phyloP scores from a whole-genome alignment of 495 filamentous ascomycete species.

The Recurvomyces mirabilis region DNA sequence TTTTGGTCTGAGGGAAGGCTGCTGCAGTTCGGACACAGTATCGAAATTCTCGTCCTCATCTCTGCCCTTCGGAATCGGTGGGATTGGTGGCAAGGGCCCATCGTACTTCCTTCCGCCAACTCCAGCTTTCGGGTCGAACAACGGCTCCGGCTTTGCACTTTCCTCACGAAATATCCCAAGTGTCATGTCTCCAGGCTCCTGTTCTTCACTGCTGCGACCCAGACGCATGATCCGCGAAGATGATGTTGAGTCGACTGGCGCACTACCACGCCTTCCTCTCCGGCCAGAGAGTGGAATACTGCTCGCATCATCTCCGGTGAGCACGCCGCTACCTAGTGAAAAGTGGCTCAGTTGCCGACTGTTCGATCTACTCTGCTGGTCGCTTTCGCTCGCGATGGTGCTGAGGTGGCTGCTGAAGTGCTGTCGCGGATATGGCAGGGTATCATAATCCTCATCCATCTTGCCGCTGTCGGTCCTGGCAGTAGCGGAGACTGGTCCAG shows the following conservation, averaged over 20 bases:
- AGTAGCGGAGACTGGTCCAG: slow-evolving; percentile 2
- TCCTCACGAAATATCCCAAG: slow-evolving; percentile 15
- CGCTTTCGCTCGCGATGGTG: slow-evolving; percentile 32
- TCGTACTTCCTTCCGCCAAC: slow-evolving; percentile 10
- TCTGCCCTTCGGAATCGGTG: slow-evolving; percentile 17
- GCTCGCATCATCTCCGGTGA: slow-evolving; percentile 19
- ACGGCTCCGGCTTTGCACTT: slow-evolving; percentile 18
- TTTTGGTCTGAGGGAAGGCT: slow-evolving; percentile 25
- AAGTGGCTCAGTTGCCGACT: slow-evolving; percentile 22
- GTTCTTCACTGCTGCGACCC: neutral
- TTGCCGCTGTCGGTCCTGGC: slow-evolving; percentile 5
- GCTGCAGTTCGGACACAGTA: slow-evolving; percentile 28
- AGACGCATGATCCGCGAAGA: neutral
- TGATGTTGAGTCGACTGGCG: slow-evolving; percentile 4
- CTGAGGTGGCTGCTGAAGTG: slow-evolving; percentile 28
- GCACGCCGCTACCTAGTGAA: slow-evolving; percentile 18
- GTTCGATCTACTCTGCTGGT: slow-evolving; percentile 14
- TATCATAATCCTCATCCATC: slow-evolving; percentile 12
- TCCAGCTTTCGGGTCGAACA: slow-evolving; percentile 9
- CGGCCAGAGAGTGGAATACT: slow-evolving; percentile 10
- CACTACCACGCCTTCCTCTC: slow-evolving; percentile 10
- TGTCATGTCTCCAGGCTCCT: slow-evolving; percentile 17
- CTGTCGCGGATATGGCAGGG: slow-evolving; percentile 14
- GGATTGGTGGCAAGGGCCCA: slow-evolving; percentile 17
- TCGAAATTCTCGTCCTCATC: slow-evolving; percentile 29